phyloP scores from a whole-genome alignment of 805 yeast species.

The Hanseniaspora valbyensis region DNA sequence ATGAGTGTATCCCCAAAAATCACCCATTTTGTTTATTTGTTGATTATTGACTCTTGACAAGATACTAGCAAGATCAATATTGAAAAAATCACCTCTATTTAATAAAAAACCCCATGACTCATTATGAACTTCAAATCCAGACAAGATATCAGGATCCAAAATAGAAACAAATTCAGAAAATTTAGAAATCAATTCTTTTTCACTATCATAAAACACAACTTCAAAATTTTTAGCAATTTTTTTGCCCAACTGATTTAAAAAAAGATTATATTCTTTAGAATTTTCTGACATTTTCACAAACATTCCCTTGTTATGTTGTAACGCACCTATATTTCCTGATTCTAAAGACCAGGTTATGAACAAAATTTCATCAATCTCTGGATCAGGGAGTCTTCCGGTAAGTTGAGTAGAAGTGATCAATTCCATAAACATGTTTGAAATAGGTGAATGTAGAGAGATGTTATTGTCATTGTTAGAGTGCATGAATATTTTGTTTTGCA shows the following conservation, averaged over 20 bases:
- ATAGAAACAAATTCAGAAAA: constrained; percentile 45
- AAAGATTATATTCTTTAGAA: constrained; percentile 9
- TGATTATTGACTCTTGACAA: constrained; percentile 49
- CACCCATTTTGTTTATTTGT: constrained; percentile 45
- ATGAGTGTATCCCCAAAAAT: constrained; percentile 72
- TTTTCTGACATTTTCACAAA: constrained; percentile 13
- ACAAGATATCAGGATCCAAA: constrained; percentile 76
- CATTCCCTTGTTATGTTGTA: constrained; percentile 4
- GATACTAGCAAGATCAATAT: constrained; percentile 44
- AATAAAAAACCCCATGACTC: constrained; percentile 84
- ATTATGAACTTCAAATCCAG: constrained; percentile 74
- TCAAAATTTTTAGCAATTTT: constrained; percentile 23
- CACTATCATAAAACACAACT: constrained; percentile 39
- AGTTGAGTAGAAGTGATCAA: not conserved
- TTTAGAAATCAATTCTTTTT: constrained; percentile 45
- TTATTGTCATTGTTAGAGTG: not conserved
- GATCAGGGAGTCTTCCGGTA: not conserved
- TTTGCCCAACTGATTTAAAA: constrained; percentile 16
- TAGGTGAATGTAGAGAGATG: not conserved
- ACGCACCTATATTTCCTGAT: constrained; percentile 3
- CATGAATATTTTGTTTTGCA: constrained; percentile 1
- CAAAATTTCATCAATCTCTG: constrained; percentile 2
- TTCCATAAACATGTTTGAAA: constrained; percentile 11
- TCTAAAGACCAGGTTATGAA: constrained; percentile 5
- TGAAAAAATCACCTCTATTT: constrained; percentile 46